Evolutionary conservation across 371 early-diverging fungal genomes (phyloP).

Genomic region (Mucor indicus): DNA sequence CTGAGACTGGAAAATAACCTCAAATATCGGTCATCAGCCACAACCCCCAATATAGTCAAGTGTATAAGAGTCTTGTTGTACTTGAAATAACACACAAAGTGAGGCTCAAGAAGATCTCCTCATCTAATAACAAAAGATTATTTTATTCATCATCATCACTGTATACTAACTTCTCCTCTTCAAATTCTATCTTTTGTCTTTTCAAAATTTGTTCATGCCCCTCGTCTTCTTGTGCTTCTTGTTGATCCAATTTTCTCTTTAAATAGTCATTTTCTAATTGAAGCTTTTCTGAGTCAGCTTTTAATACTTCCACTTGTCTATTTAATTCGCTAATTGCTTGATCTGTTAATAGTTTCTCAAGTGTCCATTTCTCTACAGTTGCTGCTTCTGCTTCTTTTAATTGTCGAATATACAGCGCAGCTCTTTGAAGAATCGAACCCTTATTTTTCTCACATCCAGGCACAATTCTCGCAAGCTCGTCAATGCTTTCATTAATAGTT

Average conservation of each 20-base stretch:
- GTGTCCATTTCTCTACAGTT: slow-evolving; percentile 61
- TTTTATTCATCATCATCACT: no score
- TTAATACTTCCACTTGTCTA: slow-evolving; percentile 19
- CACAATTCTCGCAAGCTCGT: slow-evolving; percentile 77
- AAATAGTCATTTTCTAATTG: slow-evolving; percentile 14
- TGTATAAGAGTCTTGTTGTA: no score
- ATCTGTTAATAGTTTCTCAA: slow-evolving; percentile 66
- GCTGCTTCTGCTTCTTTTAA: slow-evolving; percentile 67
- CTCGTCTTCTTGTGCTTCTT: no score
- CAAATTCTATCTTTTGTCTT: no score
- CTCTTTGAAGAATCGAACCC: slow-evolving; percentile 79
- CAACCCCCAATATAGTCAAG: no score
- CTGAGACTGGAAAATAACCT: no score
- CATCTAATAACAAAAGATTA: no score
- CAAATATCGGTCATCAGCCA: no score
- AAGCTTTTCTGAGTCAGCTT: slow-evolving; percentile 15
- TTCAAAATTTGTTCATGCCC: no score
- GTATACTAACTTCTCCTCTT: no score
- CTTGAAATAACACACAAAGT: no score
- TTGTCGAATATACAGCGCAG: slow-evolving; percentile 78
- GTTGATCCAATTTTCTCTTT: slow-evolving; percentile 17
- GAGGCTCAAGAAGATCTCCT: no score
- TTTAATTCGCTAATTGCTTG: slow-evolving; percentile 55
- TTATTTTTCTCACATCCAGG: slow-evolving; percentile 91
- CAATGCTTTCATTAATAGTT: slow-evolving; percentile 89